Evolutionary conservation across 2,329 filamentous ascomycete species (phyloP).

Genomic region (Cladophialophora immunda): DNA sequence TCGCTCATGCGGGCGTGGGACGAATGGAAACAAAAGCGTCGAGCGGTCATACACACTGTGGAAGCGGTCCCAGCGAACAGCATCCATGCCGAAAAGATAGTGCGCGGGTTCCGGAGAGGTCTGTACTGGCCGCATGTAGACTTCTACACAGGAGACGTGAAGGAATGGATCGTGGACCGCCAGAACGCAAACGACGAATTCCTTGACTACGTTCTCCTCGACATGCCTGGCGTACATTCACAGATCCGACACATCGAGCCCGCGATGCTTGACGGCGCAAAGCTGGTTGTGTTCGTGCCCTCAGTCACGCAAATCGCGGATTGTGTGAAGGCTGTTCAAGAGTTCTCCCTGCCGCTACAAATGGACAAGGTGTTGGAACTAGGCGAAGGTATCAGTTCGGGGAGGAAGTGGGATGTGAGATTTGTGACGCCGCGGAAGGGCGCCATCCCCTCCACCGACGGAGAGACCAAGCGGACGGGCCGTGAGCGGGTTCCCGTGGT

Average conservation of each 20-base stretch:
- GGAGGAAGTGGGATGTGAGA: constrained; percentile 59
- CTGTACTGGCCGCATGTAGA: constrained; percentile 75
- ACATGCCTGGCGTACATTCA: constrained; percentile 71
- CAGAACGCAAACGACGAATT: constrained; percentile 54
- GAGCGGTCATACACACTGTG: constrained; percentile 77
- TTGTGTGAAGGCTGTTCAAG: constrained; percentile 65
- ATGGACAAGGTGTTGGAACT: constrained; percentile 57
- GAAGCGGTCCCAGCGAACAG: constrained; percentile 72
- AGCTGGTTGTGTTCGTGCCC: constrained; percentile 76
- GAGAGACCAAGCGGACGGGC: background rate
- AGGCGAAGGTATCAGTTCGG: constrained; percentile 55
- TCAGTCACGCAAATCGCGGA: constrained; percentile 80
- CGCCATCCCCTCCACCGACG: background rate
- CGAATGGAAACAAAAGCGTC: constrained; percentile 61
- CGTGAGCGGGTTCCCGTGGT: background rate
- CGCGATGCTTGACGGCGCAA: constrained; percentile 70
- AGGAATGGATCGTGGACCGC: constrained; percentile 64
- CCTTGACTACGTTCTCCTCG: constrained; percentile 75
- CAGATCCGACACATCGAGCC: constrained; percentile 56
- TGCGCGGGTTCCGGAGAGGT: constrained; percentile 73
- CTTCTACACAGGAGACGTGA: constrained; percentile 75
- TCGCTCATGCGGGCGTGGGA: constrained; percentile 50
- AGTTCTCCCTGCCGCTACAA: constrained; percentile 62
- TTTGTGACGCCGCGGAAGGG: constrained; percentile 43
- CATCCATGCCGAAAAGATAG: constrained; percentile 68